Base-by-base conservation (phyloP, 2,329 filamentous ascomycete species). In the Didymella glomerata region DNA sequence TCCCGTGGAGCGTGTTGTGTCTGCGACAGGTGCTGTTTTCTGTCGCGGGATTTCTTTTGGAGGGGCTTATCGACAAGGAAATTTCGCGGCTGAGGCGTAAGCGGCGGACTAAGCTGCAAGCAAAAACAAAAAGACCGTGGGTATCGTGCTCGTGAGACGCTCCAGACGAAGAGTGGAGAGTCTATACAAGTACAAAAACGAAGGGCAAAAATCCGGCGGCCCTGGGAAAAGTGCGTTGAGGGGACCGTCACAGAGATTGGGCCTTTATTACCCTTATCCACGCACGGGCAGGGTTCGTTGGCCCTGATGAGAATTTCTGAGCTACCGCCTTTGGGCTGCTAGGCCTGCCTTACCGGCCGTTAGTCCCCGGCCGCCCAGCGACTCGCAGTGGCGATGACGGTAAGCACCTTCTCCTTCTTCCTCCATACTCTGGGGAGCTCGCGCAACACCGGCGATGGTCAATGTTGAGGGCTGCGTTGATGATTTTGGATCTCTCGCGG, bases 21-120 rank as follows among this genome's bases (percentile, higher is more conserved):
- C n/a, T 54, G 50, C 57, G 34, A 50, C 30, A 18, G 24, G 53
- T 48, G 60, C 34, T 56, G 49, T 56, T 55, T 57, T 44, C 48
- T 46, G 53, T 52, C 48, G 49, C 36, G 56, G 51, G 62, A 63
- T 62, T 65, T 66, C 64, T 69, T 63, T 63, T 67, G 66, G 68
- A 68, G 71, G 71, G 71, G 62, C 60, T 63, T 75, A 74, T 75
- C 72, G 71, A 72, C 73, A 73, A 42, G 18, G 53, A 51, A 41
- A 36, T 45, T 60, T 49, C 41, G 60, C 64, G 60, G 64, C 57
- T 64, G 62, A 57, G 56, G 61, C 30, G 30, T 60, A 59, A 58
- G 60, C 57, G 38, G 60, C 20, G 34, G 25, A 48, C 47, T 32
- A 53, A 36, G 28, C 36, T 49, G 49, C 40, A 56, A 32, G 14